A percentile compares a stretch with the other conserved stretches of the same genome.
These are phyloP conservation scores for Melampsora americana DNA, from an alignment of 1,284 basidiomycete genomes.

Conservation along the genomic window DNA sequence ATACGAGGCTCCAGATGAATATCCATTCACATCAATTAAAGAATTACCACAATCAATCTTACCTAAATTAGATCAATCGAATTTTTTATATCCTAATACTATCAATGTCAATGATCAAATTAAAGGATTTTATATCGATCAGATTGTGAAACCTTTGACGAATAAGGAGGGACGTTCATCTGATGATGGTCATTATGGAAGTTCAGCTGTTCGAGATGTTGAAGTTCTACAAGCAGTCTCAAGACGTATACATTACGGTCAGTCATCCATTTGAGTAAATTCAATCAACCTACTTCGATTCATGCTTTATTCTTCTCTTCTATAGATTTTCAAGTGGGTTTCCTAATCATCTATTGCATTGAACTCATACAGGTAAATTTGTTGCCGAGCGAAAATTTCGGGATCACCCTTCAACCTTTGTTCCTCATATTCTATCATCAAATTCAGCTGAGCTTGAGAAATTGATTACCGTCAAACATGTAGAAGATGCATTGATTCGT, in stretches of 20 bases:
- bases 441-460: slow-evolving; percentile 72
- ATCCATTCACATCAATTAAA: slow-evolving; percentile 75
- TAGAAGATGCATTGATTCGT: slow-evolving; percentile 80
- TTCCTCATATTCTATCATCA: slow-evolving; percentile 78
- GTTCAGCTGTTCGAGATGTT: slow-evolving; percentile 86
- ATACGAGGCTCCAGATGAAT: slow-evolving; percentile 84
- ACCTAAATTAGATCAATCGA: slow-evolving; percentile 69
- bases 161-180: slow-evolving; percentile 66
- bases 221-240: slow-evolving; percentile 90
- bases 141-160: slow-evolving; percentile 79
- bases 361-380: slow-evolving; percentile 75
- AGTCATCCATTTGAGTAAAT: background rate
- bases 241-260: slow-evolving; percentile 95
- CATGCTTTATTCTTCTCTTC: background rate
- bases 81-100: slow-evolving; percentile 67
- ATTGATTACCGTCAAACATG: slow-evolving; percentile 92
- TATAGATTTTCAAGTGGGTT: background rate
- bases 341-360: background rate
- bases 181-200: slow-evolving; percentile 97
- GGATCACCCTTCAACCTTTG: slow-evolving; percentile 76
- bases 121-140: slow-evolving; percentile 76
- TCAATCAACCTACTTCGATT: background rate
- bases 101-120: slow-evolving; percentile 87
- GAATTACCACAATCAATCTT: slow-evolving; percentile 80
- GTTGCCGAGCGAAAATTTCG: slow-evolving; percentile 96